Evolutionary conservation across 345 rosid species (phyloP).

Genomic region (Passiflora organensis): DNA sequence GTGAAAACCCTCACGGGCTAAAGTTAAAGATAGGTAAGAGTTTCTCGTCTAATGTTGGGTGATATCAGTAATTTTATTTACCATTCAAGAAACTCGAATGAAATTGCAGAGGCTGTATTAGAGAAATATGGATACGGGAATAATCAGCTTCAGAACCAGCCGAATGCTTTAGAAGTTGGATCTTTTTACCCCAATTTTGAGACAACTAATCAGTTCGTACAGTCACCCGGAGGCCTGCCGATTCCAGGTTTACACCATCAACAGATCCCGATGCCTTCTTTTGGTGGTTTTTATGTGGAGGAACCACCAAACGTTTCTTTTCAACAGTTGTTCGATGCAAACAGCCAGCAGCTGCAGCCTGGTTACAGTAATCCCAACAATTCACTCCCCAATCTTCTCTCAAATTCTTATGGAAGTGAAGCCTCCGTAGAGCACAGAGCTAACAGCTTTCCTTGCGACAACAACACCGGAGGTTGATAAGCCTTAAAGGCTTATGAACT

Average conservation of each 20-base stretch:
- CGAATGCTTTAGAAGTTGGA: constrained; percentile 6
- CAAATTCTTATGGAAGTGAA: constrained; percentile 1
- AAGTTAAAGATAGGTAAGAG: constrained; percentile 30
- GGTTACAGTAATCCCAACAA: constrained; percentile 3
- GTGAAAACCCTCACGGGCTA: constrained; percentile 33
- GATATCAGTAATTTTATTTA: too few relatives aligned
- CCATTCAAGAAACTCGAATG: not conserved
- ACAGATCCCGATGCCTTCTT: constrained; percentile 18
- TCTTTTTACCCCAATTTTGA: constrained; percentile 3
- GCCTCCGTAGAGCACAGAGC: constrained; percentile 7
- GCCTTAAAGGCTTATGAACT: constrained; percentile 12
- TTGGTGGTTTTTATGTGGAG: too few relatives aligned
- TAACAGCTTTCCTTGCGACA: constrained; percentile 2
- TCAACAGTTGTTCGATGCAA: constrained; percentile 8
- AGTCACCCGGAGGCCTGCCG: too few relatives aligned
- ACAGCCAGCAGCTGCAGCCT: constrained; percentile 16
- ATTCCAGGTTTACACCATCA: too few relatives aligned
- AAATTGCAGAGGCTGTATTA: constrained; percentile 20
- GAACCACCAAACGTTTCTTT: not conserved
- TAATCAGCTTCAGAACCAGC: constrained; percentile 21
- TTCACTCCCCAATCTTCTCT: constrained; percentile 15
- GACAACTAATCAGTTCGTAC: constrained; percentile 13
- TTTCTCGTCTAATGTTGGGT: not conserved
- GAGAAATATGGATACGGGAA: constrained; percentile 12
- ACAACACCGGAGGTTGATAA: constrained; percentile 9